phyloP scores from a whole-genome alignment of 2,329 filamentous ascomycete genomes.

The Kalaharituber pfeilii region DNA sequence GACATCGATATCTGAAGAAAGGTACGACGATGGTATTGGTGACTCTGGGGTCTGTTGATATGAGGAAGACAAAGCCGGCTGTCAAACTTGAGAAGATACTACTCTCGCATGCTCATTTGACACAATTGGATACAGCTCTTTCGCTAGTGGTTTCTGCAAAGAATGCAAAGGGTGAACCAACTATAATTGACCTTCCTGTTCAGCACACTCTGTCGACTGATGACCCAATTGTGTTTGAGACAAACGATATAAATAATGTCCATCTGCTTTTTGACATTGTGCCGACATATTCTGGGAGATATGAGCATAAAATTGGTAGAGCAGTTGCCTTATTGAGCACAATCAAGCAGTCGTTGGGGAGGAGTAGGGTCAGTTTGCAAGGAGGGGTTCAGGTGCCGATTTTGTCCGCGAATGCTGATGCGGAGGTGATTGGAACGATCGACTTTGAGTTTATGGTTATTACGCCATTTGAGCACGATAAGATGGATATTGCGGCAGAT shows the following conservation, averaged over 20 bases:
- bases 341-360: conserved; percentile 65
- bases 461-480: conserved; percentile 82
- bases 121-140: conserved; percentile 82
- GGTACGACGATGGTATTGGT: conserved; percentile 71
- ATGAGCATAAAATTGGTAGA: conserved; percentile 69
- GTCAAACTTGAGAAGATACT: conserved; percentile 81
- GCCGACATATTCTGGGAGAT: conserved; percentile 73
- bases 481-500: conserved; percentile 76
- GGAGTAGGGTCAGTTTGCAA: conserved; percentile 77
- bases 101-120: conserved; percentile 70
- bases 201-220: conserved; percentile 80
- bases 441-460: conserved; percentile 96
- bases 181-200: conserved; percentile 77
- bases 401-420: conserved; percentile 49
- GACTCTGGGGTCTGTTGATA: conserved; percentile 87
- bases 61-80: conserved; percentile 59
- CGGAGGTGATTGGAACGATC: conserved; percentile 84
- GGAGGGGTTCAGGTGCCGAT: conserved; percentile 87
- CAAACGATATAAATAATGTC: conserved; percentile 59
- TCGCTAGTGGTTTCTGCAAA: conserved; percentile 79
- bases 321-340: conserved; percentile 76
- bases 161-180: conserved; percentile 70
- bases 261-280: conserved; percentile 89
- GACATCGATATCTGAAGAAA: conserved; percentile 80
- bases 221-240: conserved; percentile 80